Conservation (phyloP, 805 yeast genomes). For the Candida verbasci region DNA sequence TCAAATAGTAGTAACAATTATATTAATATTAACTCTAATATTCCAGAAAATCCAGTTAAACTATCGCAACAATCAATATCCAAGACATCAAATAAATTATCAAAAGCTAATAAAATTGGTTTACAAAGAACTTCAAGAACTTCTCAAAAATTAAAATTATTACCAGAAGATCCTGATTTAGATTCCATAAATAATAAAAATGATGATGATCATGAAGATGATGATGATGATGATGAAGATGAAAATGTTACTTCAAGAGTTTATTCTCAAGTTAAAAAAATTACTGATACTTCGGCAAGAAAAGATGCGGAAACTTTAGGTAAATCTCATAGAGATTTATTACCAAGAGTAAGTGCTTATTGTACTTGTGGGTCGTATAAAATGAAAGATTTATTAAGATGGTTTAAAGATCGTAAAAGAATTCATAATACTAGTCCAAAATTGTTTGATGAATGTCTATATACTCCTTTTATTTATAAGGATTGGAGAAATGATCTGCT, state of each 20-base stretch:
- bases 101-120: slow-evolving; percentile 43
- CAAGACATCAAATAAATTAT: slow-evolving; percentile 9
- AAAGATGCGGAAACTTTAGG: slow-evolving; percentile 92
- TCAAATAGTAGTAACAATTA: not conserved
- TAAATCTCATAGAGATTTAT: slow-evolving; percentile 72
- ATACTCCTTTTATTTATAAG: slow-evolving; percentile 81
- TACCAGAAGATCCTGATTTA: slow-evolving; percentile 44
- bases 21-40: not conserved
- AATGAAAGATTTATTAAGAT: slow-evolving; percentile 80
- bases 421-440: slow-evolving; percentile 78
- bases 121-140: slow-evolving; percentile 75
- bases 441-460: slow-evolving; percentile 89
- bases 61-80: not conserved
- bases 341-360: slow-evolving; percentile 94
- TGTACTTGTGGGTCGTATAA: slow-evolving; percentile 92
- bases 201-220: slow-evolving; percentile 19
- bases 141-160: slow-evolving; percentile 64
- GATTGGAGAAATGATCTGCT: slow-evolving; percentile 57
- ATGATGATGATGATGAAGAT: slow-evolving; percentile 28
- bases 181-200: not conserved
- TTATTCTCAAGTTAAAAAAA: slow-evolving; percentile 78
- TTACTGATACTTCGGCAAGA: slow-evolving; percentile 84
- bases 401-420: slow-evolving; percentile 76
- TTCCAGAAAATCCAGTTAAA: slow-evolving; percentile 13
- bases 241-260: slow-evolving; percentile 32